These are phyloP conservation scores for Acanthamoeba royreba DNA, from an alignment of 208 protist species.

Conservation along the genomic window DNA sequence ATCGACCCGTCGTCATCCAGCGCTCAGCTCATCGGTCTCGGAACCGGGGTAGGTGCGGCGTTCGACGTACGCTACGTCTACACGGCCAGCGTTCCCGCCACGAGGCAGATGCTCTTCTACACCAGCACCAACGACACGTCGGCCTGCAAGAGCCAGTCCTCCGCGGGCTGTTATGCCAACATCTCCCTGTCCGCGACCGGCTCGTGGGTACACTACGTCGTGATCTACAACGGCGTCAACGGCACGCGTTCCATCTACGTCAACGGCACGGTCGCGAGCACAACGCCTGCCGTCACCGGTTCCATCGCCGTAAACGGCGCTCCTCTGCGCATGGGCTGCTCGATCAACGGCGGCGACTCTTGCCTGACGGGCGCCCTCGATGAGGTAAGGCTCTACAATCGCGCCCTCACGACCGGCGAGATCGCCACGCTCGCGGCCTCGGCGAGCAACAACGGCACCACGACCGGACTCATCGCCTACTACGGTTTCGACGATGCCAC, in stretches of 20 bases:
- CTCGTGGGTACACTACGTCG: conserved; percentile 24
- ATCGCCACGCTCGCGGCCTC: background rate
- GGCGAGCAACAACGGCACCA: background rate
- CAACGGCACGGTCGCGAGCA: background rate
- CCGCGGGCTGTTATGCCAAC: no score
- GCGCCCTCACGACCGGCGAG: background rate
- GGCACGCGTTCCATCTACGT: background rate
- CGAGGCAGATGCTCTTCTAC: background rate
- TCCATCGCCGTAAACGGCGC: background rate
- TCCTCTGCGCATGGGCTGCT: conserved; percentile 36
- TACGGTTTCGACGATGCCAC: conserved; percentile 19
- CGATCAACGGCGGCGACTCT: background rate
- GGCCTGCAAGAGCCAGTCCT: no score
- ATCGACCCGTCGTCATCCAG: background rate
- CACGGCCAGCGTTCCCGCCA: background rate
- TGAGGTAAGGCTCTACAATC: conserved; percentile 26
- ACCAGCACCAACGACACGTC: background rate
- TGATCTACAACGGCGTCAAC: background rate
- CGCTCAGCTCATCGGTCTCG: conserved; percentile 25
- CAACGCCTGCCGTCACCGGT: background rate
- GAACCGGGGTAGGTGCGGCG: background rate
- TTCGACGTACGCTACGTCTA: background rate
- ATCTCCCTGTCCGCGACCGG: background rate
- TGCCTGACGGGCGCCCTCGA: background rate
- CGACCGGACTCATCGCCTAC: conserved; percentile 28